Base-by-base conservation (phyloP, 345 rosid genomes). In the Eucalyptus erythrocorys region DNA sequence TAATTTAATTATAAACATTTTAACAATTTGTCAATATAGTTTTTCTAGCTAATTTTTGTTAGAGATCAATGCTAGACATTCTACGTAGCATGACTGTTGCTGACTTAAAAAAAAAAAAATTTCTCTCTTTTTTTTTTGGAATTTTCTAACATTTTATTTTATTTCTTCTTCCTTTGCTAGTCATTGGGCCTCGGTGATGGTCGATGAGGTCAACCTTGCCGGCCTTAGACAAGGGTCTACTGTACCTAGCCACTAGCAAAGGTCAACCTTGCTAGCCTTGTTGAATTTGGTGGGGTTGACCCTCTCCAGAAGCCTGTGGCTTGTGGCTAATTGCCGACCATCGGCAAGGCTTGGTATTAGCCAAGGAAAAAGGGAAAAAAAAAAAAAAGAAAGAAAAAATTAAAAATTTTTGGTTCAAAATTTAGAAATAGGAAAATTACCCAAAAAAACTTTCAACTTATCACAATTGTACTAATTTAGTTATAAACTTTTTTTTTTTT, bases 51-150 rank as follows among this genome's bases (percentile, higher is more conserved):
- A n/a, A 64, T n/a, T n/a, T 64, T 64, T 14, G 0, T 64, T 0
- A 2, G 2, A n/a, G 7, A n/a, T 64, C 10, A 3, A 64, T 13
- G n/a, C 0, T 0, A 3, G 0, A 5, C 10, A 14, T n/a, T 3
- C 0, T n/a, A 14, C 1, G 7, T 61, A 13, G 2, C 4, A 61
- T 13, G 8, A 64, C 6, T 16, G 1, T 15, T 0, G 1, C 2
- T 0, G 0, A 14, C 3, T n/a, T n/a, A n/a, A n/a, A n/a, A n/a
- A n/a, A n/a, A n/a, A n/a, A n/a, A n/a, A n/a, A n/a, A n/a, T n/a
- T n/a, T n/a, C n/a, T n/a, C n/a, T n/a, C n/a, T n/a, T 12, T 30
- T 61, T 13, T 6, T 6, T 61, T 13, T 14, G 2, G 19, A n/a
- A 64, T 0, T 6, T 14, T 64, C 9, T 1, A 19, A 53, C 3